phyloP scores from a whole-genome alignment of 169 alveolate genomes.

The Eimeria brunetti region DNA sequence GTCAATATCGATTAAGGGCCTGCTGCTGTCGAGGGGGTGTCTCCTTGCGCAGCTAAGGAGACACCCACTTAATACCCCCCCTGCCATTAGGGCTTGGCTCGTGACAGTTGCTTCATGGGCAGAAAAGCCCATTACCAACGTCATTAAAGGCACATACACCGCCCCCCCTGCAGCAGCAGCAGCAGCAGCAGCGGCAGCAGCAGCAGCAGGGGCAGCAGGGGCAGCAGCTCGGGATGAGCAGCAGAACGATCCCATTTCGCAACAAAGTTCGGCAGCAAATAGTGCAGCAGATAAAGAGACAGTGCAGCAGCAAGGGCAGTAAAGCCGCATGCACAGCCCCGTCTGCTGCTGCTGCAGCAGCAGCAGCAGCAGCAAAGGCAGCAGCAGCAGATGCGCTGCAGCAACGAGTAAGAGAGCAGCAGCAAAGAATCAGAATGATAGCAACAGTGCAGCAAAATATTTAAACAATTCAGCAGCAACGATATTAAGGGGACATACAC shows the following conservation, averaged over 20 bases:
- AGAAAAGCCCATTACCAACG: conserved; percentile 72
- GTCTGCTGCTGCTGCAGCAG: neutral
- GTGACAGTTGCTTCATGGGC: conserved; percentile 77
- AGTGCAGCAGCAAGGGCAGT: conserved; percentile 62
- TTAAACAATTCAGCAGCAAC: no score
- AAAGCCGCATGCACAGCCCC: neutral
- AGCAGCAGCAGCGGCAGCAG: no score
- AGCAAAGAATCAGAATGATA: neutral
- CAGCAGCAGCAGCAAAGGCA: neutral
- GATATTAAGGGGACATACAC: no score
- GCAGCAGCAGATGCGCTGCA: no score
- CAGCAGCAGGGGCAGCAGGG: no score
- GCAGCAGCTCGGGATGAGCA: no score
- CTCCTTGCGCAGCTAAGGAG: conserved; percentile 57
- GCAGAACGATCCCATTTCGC: no score
- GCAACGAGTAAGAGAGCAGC: neutral
- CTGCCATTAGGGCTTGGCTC: conserved; percentile 77
- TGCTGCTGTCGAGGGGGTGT: conserved; percentile 40
- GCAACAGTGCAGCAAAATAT: no score
- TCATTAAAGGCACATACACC: conserved; percentile 72
- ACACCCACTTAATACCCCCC: conserved; percentile 78
- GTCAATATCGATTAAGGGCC: conserved; percentile 77
- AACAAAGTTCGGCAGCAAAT: no score
- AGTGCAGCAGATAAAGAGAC: no score
- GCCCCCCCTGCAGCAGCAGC: no score